Base-by-base conservation (phyloP, 805 yeast species). In the Blastobotrys attinorum region DNA sequence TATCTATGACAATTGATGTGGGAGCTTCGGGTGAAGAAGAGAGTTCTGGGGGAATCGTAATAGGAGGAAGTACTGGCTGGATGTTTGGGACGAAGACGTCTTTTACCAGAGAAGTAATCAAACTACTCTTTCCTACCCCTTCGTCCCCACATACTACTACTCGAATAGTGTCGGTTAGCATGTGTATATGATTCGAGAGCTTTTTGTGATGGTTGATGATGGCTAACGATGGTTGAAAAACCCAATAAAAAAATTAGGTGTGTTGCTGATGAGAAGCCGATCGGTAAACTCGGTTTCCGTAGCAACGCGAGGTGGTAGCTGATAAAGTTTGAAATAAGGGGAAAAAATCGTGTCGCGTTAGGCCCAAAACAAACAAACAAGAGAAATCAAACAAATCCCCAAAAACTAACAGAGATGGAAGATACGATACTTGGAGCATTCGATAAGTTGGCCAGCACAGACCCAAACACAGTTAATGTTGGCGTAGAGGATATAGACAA, bases 141-240 rank as follows among this genome's bases (percentile, higher is more conserved):
- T 85, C 94, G 64, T 92, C 98, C 8, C 98, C 98, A 62, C 97
- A 88, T 0, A 92, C 81, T 0, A 87, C 95, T 1, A 92, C 81
- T 45, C 95, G 66, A 23, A 90, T 77, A 6, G 51, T 43, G 36
- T 46, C 53, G 43, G 42, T 39, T 4, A 44, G 48, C 56, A 43
- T 47, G 22, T n/a, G 15, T 39, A 27, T 6, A 6, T 6, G 15
- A 7, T 6, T 10, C 8, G 8, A 7, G 35, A 6, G 7, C 35
- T 10, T 10, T 31, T n/a, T 7, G 29, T 25, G 29, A 25, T n/a
- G n/a, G n/a, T n/a, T n/a, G n/a, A n/a, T n/a, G n/a, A n/a, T n/a
- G n/a, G n/a, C n/a, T n/a, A n/a, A n/a, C n/a, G n/a, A n/a, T n/a
- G n/a, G n/a, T n/a, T n/a, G n/a, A n/a, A n/a, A n/a, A n/a, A n/a